A percentile compares a stretch with the other conserved stretches of the same genome.
Evolutionary conservation across 495 filamentous ascomycete species (phyloP).

Genomic region (Lichina pygmaea): DNA sequence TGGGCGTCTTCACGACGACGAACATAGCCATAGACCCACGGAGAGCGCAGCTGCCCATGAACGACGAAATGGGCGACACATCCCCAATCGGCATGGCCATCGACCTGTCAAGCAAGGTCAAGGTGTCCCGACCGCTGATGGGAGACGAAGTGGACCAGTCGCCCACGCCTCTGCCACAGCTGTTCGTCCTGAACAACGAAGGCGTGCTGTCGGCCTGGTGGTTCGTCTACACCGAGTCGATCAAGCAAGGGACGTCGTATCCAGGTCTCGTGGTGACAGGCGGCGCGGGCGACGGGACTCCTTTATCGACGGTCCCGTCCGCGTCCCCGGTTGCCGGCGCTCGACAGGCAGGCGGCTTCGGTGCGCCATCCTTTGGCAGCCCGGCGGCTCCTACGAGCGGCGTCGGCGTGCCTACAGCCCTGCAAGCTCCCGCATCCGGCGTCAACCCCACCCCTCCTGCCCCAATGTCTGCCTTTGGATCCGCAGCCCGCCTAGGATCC

Average conservation of each 20-base stretch:
- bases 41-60: constrained; percentile 49
- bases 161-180: constrained; percentile 54
- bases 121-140: constrained; percentile 48
- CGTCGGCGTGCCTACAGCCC: not conserved
- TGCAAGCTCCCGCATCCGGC: constrained; percentile 1
- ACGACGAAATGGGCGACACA: constrained; percentile 33
- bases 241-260: constrained; percentile 45
- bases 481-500: constrained; percentile 5
- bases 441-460: not conserved
- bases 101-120: constrained; percentile 61
- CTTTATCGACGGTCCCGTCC: constrained; percentile 6
- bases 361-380: constrained; percentile 9
- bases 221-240: constrained; percentile 67
- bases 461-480: constrained; percentile 3
- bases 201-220: constrained; percentile 73
- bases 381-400: not conserved
- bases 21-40: constrained; percentile 49
- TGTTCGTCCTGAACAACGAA: constrained; percentile 73
- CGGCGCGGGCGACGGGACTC: constrained; percentile 7
- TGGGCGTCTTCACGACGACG: constrained; percentile 43
- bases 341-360: constrained; percentile 9
- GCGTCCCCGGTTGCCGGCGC: constrained; percentile 13
- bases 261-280: constrained; percentile 29
- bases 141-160: constrained; percentile 53
- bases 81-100: constrained; percentile 55